phyloP scores from a whole-genome alignment of 805 yeast genomes.

The Ogataea wickerhamii region DNA sequence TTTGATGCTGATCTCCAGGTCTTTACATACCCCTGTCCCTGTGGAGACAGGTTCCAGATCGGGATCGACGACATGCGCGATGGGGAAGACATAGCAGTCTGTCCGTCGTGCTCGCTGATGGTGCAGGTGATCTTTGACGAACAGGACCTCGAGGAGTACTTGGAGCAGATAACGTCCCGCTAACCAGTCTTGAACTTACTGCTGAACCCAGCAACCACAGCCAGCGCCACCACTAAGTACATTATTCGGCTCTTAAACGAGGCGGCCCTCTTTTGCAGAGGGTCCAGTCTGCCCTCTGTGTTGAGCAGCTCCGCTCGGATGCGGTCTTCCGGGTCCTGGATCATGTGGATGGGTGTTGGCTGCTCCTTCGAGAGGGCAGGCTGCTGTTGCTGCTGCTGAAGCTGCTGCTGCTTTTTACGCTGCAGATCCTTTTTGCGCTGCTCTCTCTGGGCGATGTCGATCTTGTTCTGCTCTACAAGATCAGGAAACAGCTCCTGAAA shows the following conservation, averaged over 20 bases:
- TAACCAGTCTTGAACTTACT: constrained; percentile 8
- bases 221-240: constrained; percentile 14
- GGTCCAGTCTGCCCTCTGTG: constrained; percentile 2
- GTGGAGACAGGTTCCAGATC: constrained; percentile 93
- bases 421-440: constrained; percentile 11
- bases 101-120: constrained; percentile 95
- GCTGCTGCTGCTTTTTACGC: constrained; percentile 5
- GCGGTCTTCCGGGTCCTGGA: constrained; percentile 66
- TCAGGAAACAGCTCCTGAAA: constrained; percentile 70
- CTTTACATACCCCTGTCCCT: constrained; percentile 95
- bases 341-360: constrained; percentile 35
- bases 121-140: constrained; percentile 85
- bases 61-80: constrained; percentile 78
- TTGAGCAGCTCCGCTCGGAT: constrained; percentile 41
- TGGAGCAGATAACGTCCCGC: constrained; percentile 17
- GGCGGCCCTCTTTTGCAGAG: constrained; percentile 2
- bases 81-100: constrained; percentile 92
- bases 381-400: constrained; percentile 1
- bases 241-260: constrained; percentile 10
- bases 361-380: constrained; percentile 11
- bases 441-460: constrained; percentile 26
- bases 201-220: constrained; percentile 15
- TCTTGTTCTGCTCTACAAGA: constrained; percentile 42
- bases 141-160: constrained; percentile 48
- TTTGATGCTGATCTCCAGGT: constrained; percentile 79